Evolutionary conservation across 1,284 basidiomycete species (phyloP).

Genomic region (Cryptococcus amylolentus): DNA sequence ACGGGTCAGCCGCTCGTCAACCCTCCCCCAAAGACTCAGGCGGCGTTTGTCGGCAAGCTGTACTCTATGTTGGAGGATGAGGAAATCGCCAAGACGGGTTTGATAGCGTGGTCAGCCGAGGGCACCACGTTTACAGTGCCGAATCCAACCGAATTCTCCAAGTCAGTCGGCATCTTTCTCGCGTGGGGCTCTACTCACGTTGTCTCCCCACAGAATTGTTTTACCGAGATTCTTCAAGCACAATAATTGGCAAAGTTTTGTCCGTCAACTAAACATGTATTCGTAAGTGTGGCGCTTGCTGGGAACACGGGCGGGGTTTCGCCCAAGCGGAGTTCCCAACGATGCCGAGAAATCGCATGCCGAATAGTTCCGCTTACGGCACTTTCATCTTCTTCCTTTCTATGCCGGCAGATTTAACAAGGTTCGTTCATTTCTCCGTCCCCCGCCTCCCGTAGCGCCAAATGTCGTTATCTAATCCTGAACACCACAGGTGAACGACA

Average conservation of each 20-base stretch:
- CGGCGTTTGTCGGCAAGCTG: constrained; percentile 50
- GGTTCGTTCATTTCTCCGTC: constrained; percentile 9
- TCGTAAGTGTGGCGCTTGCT: constrained; percentile 31
- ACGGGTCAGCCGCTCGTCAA: constrained; percentile 34
- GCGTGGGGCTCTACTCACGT: not conserved
- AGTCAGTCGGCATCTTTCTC: constrained; percentile 24
- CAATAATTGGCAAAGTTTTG: constrained; percentile 52
- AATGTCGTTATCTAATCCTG: not conserved
- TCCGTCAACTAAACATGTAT: constrained; percentile 53
- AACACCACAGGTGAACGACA: constrained; percentile 44
- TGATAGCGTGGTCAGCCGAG: constrained; percentile 48
- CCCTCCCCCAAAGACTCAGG: constrained; percentile 44
- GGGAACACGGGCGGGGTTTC: too few species aligned
- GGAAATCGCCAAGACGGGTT: constrained; percentile 39
- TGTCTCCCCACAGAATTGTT: constrained; percentile 28
- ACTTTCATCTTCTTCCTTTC: not conserved
- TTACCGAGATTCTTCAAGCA: constrained; percentile 53
- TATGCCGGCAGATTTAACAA: constrained; percentile 41
- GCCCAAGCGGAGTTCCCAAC: too few species aligned
- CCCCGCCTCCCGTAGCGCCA: not conserved
- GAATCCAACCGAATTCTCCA: constrained; percentile 50
- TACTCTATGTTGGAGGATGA: constrained; percentile 50
- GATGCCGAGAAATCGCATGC: too few species aligned
- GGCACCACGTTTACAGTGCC: constrained; percentile 50
- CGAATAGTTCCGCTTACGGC: not conserved